Base-by-base conservation (phyloP, 1,139 yeast species). In the Arxiozyma slooffiae region DNA sequence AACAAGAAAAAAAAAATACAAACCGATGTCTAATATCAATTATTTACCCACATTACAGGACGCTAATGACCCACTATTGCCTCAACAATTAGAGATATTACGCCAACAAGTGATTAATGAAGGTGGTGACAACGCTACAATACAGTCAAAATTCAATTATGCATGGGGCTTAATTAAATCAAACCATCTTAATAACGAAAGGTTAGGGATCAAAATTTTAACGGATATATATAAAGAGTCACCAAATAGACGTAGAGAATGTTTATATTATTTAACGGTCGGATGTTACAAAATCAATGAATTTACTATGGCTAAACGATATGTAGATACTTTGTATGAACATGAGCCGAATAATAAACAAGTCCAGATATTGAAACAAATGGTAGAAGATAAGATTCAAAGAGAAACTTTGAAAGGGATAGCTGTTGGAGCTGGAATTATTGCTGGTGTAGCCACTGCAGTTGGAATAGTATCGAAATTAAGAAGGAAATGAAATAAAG, bases 151-250 rank as follows among this genome's bases (percentile, higher is more conserved):
- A 53, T 94, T 94, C 75, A 94, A 92, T 68, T 87, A 86, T 61
- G 95, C 97, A 0, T 94, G 99, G 98, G 98, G 95, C 1, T 72
- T 92, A 50, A 79, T 94, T 55, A 89, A 89, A 64, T 81, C 95
- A 5, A 62, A 68, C 48, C 71, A 74, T 44, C 73, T 74, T 23
- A 75, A 74, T 47, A 82, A 85, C 53, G 95, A 87, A 62, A 77
- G 82, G 57, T 75, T 82, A 50, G 99, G 97, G 0, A 81, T 94
- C 24, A 81, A 79, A 52, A 74, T 90, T 38, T 73, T 94, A 53
- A 78, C 92, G 0, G 81, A 81, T 50, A 77, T 87, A 44, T 90
- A 83, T 69, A 80, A 81, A 59, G 88, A 80, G 49, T 84, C 85
- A 0, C 92, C 96, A 0, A 78, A 80, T 51, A 79, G 96, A 70